These are phyloP conservation scores for Scutellaria baicalensis DNA, from an alignment of 257 asterid species.

Conservation along the genomic window DNA sequence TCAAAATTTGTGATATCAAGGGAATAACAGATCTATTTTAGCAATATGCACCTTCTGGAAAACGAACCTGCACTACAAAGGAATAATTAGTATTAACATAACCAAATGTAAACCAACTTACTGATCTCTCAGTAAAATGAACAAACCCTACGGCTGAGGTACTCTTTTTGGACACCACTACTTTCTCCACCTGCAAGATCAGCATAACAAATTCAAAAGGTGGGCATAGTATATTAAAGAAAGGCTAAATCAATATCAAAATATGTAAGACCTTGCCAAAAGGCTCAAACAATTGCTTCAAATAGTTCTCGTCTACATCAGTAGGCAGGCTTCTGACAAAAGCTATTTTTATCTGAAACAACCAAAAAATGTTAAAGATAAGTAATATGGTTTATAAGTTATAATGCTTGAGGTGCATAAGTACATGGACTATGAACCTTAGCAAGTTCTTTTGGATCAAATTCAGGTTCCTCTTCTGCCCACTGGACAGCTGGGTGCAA, in stretches of 20 bases:
- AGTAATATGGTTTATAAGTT: conserved; percentile 4
- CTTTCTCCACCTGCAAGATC: conserved; percentile 75
- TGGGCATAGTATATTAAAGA: background rate
- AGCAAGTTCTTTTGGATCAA: conserved; percentile 52
- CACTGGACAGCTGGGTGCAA: conserved; percentile 87
- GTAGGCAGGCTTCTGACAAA: conserved; percentile 68
- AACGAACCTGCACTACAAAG: background rate
- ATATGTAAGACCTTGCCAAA: conserved; percentile 63
- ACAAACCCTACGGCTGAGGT: conserved; percentile 64
- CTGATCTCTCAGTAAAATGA: conserved; percentile 67
- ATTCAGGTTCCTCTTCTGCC: conserved; percentile 73
- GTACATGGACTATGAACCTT: conserved; percentile 41
- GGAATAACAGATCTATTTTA: background rate
- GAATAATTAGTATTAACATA: background rate
- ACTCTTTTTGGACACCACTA: conserved; percentile 57
- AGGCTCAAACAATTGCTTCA: conserved; percentile 67
- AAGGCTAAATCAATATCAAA: conserved; percentile 8
- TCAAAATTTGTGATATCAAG: background rate
- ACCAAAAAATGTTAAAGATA: conserved; percentile 11
- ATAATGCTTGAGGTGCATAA: conserved; percentile 2
- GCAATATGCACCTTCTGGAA: background rate
- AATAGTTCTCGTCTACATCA: conserved; percentile 65
- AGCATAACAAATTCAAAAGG: conserved; percentile 15
- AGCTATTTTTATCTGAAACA: conserved; percentile 73
- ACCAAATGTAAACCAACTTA: conserved; percentile 30